Percentiles rank a stretch among this genome's conserved stretches.
Conservation (phyloP, 2,329 filamentous ascomycete genomes). For the Alternaria angustiovoidea region DNA sequence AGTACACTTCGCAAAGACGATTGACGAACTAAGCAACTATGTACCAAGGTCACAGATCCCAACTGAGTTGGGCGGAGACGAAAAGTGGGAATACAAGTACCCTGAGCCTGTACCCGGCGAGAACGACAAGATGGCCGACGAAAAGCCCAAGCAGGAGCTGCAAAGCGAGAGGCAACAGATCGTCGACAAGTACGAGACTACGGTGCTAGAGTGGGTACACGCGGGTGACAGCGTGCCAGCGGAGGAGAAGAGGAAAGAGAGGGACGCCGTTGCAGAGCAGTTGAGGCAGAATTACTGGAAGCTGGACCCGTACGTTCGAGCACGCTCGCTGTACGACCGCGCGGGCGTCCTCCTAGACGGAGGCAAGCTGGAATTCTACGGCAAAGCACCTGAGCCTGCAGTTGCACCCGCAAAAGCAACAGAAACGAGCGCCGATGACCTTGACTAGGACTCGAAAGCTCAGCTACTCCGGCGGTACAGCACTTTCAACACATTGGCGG, state of each 20-base stretch:
- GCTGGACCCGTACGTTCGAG: slow-evolving; percentile 85
- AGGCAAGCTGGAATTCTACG: slow-evolving; percentile 78
- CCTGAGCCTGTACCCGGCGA: slow-evolving; percentile 78
- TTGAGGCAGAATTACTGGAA: slow-evolving; percentile 84
- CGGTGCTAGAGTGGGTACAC: slow-evolving; percentile 79
- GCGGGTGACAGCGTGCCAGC: slow-evolving; percentile 49
- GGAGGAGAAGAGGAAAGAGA: slow-evolving; percentile 63
- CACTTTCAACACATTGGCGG: slow-evolving; percentile 3
- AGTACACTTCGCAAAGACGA: slow-evolving; percentile 88
- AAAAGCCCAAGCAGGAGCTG: slow-evolving; percentile 68
- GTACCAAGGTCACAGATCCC: slow-evolving; percentile 75
- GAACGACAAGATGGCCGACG: slow-evolving; percentile 75
- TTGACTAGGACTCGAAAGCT: slow-evolving; percentile 37
- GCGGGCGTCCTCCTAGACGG: slow-evolving; percentile 72
- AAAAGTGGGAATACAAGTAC: slow-evolving; percentile 85
- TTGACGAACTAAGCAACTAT: slow-evolving; percentile 79
- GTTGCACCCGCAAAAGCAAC: slow-evolving; percentile 15
- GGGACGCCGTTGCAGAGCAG: slow-evolving; percentile 68
- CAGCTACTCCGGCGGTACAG: neutral
- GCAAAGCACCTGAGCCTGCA: slow-evolving; percentile 37
- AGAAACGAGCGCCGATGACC: slow-evolving; percentile 45
- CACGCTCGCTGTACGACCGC: slow-evolving; percentile 84
- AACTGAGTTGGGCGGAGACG: slow-evolving; percentile 84
- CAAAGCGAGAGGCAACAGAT: slow-evolving; percentile 69
- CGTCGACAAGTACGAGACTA: slow-evolving; percentile 76